Evolutionary conservation across 1,284 basidiomycete genomes (phyloP), one percentile per base, ranked within the genome.

Genomic region (Trametes sp.): DNA sequence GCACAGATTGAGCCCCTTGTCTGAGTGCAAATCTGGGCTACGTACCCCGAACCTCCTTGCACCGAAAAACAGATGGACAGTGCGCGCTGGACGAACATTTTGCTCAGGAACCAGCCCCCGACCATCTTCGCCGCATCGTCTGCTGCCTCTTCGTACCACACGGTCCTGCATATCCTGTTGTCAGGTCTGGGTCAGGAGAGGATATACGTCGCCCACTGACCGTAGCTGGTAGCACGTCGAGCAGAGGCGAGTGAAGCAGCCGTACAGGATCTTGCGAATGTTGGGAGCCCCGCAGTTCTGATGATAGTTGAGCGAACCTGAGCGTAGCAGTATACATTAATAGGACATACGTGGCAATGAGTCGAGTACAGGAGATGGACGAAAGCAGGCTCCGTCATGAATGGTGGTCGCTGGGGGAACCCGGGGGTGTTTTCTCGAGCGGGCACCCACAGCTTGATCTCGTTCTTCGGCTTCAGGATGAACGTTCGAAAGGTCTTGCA

Each of bases 351-450:
- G 4, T 57, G 46, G 35, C 59, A 61, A 24, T 42, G 14, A 2
- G 31, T 48, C 10, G 59, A 61, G 50, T 42, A 58, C 2, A 62
- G 38, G 11, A 62, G 31, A 24, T 51, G 42, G 4, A 48, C 31
- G 52, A 57, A 59, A 2, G 48, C 52, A 14, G 38, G 62, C 48
- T 57, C 55, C 38, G 52, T 49, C 21, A 58, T 23, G 33, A 51
- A 59, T 5, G 57, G 48, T 19, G 57, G 62, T 14, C 54, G 28
- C 28, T 23, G 6, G 1, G 62, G 62, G 10, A 56, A 10, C 8
- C 28, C 49, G 4, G 9, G 24, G 16, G 49, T 44, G 8, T 51
- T 48, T 35, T 24, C n/a, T 16, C 56, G 36, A 7, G 53, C 56
- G 14, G 28, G 36, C 45, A 21, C 24, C 61, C 61, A 63, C 24